Base-by-base conservation (phyloP, 2,329 filamentous ascomycete genomes). In the Colletotrichum sp. region DNA sequence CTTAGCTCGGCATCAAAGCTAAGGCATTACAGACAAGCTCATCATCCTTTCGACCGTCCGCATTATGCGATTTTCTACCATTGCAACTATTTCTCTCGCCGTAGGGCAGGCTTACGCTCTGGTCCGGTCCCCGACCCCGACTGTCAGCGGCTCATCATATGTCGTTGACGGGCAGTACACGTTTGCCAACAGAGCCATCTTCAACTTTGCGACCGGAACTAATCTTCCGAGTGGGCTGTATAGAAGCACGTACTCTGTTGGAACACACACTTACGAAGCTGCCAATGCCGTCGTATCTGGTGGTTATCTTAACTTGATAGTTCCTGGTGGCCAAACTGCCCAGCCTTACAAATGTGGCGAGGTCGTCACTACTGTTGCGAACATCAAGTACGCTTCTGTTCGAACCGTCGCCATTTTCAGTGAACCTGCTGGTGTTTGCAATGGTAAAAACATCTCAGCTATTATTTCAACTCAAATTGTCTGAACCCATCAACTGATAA, bases 331-430 rank as follows among this genome's bases (percentile, higher is more conserved):
- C 1, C 82, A 83, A 34, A 79, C 75, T 5, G 30, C 69, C 0
- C 79, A 75, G 77, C 82, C 81, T 1, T 82, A 82, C 62, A 78
- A 70, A 19, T 64, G 72, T 13, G 81, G 71, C 8, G 79, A 83
- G 66, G 70, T 83, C 5, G 67, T 66, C 5, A 83, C 82, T 13
- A 63, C 73, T 2, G 69, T 79, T 9, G 27, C 75, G 1, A 83
- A 83, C 70, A 83, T 83, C 59, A 78, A 76, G 61, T 82, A 83
- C 62, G 82, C 81, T 8, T 82, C 81, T 25, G 80, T 83, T 6
- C 76, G 82, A 12, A 82, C 81, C 2, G 78, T 79, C 0, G 82
- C 82, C 5, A 83, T 83, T 19, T 71, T 83, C 1, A 81, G 74
- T 4, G 80, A 82, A 11, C 78, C 81, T 44, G 68, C 78, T 34